Percentiles rank a stretch among this genome's conserved stretches.
These are phyloP conservation scores for Zygosaccharomyces sapae DNA, from an alignment of 1,139 yeast species.

Conservation along the genomic window DNA sequence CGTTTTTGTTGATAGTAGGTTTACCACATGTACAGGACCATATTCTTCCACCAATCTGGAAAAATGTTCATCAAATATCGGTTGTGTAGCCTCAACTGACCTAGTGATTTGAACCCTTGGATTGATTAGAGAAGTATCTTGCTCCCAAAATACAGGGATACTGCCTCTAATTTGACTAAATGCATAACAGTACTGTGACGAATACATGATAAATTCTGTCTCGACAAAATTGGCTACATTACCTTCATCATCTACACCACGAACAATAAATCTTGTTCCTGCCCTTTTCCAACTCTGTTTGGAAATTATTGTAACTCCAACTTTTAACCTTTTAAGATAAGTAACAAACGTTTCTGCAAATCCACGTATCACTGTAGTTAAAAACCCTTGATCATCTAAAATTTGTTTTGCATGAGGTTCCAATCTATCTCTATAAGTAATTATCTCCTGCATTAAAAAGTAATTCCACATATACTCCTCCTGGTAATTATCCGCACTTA, in stretches of 20 bases:
- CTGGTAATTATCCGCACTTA: slow-evolving; percentile 57
- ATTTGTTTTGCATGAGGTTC: slow-evolving; percentile 54
- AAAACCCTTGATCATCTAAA: slow-evolving; percentile 70
- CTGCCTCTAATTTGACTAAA: slow-evolving; percentile 90
- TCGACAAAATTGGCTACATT: slow-evolving; percentile 96
- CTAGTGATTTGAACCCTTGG: slow-evolving; percentile 86
- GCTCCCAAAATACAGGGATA: slow-evolving; percentile 97
- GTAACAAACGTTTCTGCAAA: slow-evolving; percentile 75
- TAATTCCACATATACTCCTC: slow-evolving; percentile 96
- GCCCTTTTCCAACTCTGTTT: slow-evolving; percentile 95
- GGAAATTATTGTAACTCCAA: slow-evolving; percentile 74
- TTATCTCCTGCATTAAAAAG: slow-evolving; percentile 79
- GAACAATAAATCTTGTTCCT: slow-evolving; percentile 87
- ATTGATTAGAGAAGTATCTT: slow-evolving; percentile 75
- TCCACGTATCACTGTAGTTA: slow-evolving; percentile 91
- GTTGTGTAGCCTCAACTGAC: slow-evolving; percentile 87
- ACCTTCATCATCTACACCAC: slow-evolving; percentile 96
- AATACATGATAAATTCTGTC: slow-evolving; percentile 73
- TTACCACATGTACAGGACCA: slow-evolving; percentile 83
- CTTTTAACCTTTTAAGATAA: slow-evolving; percentile 48
- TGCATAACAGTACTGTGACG: slow-evolving; percentile 58
- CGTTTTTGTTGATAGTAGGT: slow-evolving; percentile 73
- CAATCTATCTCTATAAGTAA: slow-evolving; percentile 66
- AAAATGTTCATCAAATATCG: slow-evolving; percentile 81
- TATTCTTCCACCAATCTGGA: slow-evolving; percentile 63